Evolutionary conservation across 148 eudicot genomes (phyloP).

Genomic region (Fagopyrum homotropicum): DNA sequence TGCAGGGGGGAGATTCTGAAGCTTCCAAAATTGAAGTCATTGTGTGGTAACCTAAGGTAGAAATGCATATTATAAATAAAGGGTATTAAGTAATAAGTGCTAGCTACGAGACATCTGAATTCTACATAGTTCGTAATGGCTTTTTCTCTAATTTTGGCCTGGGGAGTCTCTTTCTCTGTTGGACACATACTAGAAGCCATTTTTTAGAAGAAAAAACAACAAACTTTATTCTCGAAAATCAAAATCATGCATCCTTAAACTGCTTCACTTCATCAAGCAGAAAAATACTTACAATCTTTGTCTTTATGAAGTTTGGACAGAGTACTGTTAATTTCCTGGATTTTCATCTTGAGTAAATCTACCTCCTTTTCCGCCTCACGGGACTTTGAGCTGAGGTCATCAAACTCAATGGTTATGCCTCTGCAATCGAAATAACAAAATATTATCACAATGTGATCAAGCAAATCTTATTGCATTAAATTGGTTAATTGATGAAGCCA

Average conservation of each 20-base stretch:
- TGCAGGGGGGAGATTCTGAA: too few relatives aligned
- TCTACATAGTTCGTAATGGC: too few relatives aligned
- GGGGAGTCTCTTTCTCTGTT: too few relatives aligned
- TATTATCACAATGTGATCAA: not conserved
- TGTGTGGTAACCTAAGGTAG: too few relatives aligned
- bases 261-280: slow-evolving; percentile 7
- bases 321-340: slow-evolving; percentile 51
- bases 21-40: too few relatives aligned
- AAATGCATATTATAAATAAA: too few relatives aligned
- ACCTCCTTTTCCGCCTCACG: slow-evolving; percentile 86
- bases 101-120: too few relatives aligned
- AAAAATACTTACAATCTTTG: slow-evolving; percentile 62
- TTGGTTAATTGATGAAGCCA: not conserved
- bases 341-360: slow-evolving; percentile 54
- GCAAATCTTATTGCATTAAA: not conserved
- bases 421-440: slow-evolving; percentile 31
- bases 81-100: too few relatives aligned
- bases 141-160: too few relatives aligned
- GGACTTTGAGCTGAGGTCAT: slow-evolving; percentile 56
- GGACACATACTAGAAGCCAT: too few relatives aligned
- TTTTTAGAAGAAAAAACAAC: too few relatives aligned
- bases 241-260: not conserved
- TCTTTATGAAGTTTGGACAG: slow-evolving; percentile 56
- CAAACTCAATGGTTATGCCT: slow-evolving; percentile 41
- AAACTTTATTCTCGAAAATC: too few relatives aligned